phyloP scores from a whole-genome alignment of 108 stramenopile species.

The Nitzschia sp. region DNA sequence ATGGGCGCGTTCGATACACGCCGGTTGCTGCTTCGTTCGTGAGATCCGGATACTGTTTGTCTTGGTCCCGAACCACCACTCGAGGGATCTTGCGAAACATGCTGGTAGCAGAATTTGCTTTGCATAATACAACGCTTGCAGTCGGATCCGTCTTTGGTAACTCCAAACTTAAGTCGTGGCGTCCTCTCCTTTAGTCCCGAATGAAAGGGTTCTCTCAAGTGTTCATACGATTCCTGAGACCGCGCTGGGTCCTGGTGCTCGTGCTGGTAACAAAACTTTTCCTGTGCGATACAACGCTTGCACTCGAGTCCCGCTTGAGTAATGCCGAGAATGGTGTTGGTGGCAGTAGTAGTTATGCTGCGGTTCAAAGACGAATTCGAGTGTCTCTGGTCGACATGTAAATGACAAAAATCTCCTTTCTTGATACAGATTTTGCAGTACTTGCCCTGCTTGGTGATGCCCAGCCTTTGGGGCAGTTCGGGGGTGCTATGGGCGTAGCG shows the following conservation, averaged over 20 bases:
- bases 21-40: no score
- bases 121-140: background rate
- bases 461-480: background rate
- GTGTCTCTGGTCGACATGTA: background rate
- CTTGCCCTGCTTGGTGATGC: background rate
- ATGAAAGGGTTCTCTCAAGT: no score
- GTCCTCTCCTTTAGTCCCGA: no score
- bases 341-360: background rate
- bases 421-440: background rate
- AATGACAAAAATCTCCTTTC: background rate
- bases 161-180: no score
- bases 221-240: no score
- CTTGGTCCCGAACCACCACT: background rate
- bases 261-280: background rate
- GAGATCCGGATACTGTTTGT: background rate
- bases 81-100: background rate
- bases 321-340: background rate
- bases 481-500: no score
- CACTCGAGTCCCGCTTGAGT: background rate
- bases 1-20: no score
- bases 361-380: background rate
- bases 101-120: background rate
- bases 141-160: background rate
- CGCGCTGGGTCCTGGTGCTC: background rate
- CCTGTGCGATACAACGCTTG: background rate